phyloP scores from a whole-genome alignment of 768 basidiomycete species.

The Inosperma sp. region DNA sequence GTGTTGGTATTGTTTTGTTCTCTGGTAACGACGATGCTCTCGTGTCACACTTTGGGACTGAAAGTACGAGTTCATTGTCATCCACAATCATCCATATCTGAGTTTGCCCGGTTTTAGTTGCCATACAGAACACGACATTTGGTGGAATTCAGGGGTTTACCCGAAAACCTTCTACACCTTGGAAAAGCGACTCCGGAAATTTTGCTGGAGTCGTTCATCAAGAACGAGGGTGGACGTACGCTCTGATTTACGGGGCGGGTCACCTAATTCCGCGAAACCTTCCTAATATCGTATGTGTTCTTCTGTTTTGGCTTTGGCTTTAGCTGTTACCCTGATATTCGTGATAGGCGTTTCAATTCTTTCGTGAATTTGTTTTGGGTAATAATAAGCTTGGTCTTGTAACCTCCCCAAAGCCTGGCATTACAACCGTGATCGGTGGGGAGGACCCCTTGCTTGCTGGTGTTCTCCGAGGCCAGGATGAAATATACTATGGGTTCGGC shows the following conservation, averaged over 20 bases:
- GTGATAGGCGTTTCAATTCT: conserved; percentile 53
- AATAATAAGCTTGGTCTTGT: conserved; percentile 51
- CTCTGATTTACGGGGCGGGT: conserved; percentile 37
- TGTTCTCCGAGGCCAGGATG: conserved; percentile 50
- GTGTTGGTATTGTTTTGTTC: conserved; percentile 52
- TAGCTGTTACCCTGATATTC: conserved; percentile 1
- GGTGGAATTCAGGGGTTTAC: conserved; percentile 75
- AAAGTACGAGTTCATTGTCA: conserved; percentile 39
- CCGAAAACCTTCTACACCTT: conserved; percentile 60
- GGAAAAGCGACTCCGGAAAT: conserved; percentile 54
- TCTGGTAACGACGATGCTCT: conserved; percentile 71
- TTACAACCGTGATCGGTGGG: conserved; percentile 41
- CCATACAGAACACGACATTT: conserved; percentile 77
- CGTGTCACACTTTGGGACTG: conserved; percentile 56
- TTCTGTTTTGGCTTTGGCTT: not conserved
- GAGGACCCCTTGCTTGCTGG: conserved; percentile 42
- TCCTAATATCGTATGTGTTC: conserved; percentile 35
- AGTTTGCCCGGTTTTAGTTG: conserved; percentile 34
- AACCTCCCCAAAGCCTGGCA: conserved; percentile 24
- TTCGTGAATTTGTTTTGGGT: conserved; percentile 66
- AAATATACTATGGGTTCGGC: conserved; percentile 51
- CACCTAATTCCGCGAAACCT: conserved; percentile 37
- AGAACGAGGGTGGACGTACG: conserved; percentile 64
- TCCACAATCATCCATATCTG: not conserved
- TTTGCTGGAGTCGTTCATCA: conserved; percentile 70